phyloP scores from a whole-genome alignment of 1,139 yeast genomes.

The Suhomyces maxii region DNA sequence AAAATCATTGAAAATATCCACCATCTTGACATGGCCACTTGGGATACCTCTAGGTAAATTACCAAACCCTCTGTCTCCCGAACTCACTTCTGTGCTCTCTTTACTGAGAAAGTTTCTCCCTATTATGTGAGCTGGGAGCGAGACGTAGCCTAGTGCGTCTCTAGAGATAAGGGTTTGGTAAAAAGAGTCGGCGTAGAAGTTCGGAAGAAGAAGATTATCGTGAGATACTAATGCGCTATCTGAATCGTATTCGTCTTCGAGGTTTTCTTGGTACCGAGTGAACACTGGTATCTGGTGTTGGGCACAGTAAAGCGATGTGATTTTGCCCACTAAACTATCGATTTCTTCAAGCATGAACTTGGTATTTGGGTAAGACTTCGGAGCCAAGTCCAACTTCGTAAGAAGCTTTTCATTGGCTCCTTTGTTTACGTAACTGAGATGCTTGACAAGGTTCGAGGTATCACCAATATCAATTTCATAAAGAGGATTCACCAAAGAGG shows the following conservation, averaged over 20 bases:
- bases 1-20: constrained; percentile 22
- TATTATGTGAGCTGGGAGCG: constrained; percentile 34
- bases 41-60: constrained; percentile 30
- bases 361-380: constrained; percentile 11
- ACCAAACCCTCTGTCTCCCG: constrained; percentile 4
- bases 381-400: constrained; percentile 10
- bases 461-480: constrained; percentile 4
- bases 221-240: constrained; percentile 39
- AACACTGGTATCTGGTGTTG: constrained; percentile 30
- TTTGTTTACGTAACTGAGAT: constrained; percentile 8
- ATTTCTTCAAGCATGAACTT: constrained; percentile 30
- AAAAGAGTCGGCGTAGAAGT: constrained; percentile 34
- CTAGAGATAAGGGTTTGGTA: constrained; percentile 38
- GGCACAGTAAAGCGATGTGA: constrained; percentile 27
- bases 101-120: constrained; percentile 33
- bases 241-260: constrained; percentile 8
- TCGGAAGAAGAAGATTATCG: constrained; percentile 38
- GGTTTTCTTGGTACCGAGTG: constrained; percentile 21
- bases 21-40: constrained; percentile 29
- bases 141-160: constrained; percentile 36
- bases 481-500: constrained; percentile 16
- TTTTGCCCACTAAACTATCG: constrained; percentile 25
- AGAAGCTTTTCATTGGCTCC: constrained; percentile 10
- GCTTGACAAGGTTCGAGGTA: constrained; percentile 2
- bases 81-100: constrained; percentile 12